Evolutionary conservation across 805 yeast species (phyloP), one percentile per base, ranked within the genome.

Genomic region (Metschnikowia cerradonensis): DNA sequence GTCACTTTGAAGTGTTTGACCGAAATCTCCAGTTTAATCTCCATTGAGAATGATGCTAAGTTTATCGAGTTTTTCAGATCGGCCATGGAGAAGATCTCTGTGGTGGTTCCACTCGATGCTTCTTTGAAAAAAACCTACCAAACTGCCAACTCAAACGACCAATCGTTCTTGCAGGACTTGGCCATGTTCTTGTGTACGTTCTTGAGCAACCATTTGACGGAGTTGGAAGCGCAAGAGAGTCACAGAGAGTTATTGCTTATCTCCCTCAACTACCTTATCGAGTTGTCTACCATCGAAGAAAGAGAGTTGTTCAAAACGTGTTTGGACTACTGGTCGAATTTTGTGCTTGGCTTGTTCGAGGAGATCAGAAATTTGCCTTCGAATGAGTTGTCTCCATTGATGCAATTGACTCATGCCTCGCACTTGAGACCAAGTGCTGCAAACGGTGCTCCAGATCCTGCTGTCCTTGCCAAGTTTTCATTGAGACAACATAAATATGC

Each of bases 291-390:
- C 66, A 88, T 94, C 60, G 96, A 92, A 55, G 99, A 94, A 71
- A 81, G 99, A 61, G 99, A 94, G 71, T 77, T 94, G 57, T 94
- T 94, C 75, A 94, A 94, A 68, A 91, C 95, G 41, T 89, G 96
- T 62, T 79, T 94, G 57, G 99, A 94, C 67, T 94, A 91, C 71
- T 94, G 99, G 99, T 75, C 86, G 41, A 81, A 81, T 53, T 81
- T 94, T 51, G 97, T 94, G n/a, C 77, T 81, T 43, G 86, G 84
- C 36, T 77, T 94, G 56, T 91, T 84, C 66, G 82, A 81, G 53
- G 99, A 94, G 65, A 89, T 92, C 52, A 96, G 90, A 71, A 79
- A 79, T 51, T 70, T 90, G 44, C 96, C 96, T 23, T 69, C 81
- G 20, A 78, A 75, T 54, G 92, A 88, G 60, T 67, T 87, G 59